Percentiles rank a stretch among this genome's conserved stretches.
Conservation (phyloP, 2,329 filamentous ascomycete species). For the Leptographium procerum region DNA sequence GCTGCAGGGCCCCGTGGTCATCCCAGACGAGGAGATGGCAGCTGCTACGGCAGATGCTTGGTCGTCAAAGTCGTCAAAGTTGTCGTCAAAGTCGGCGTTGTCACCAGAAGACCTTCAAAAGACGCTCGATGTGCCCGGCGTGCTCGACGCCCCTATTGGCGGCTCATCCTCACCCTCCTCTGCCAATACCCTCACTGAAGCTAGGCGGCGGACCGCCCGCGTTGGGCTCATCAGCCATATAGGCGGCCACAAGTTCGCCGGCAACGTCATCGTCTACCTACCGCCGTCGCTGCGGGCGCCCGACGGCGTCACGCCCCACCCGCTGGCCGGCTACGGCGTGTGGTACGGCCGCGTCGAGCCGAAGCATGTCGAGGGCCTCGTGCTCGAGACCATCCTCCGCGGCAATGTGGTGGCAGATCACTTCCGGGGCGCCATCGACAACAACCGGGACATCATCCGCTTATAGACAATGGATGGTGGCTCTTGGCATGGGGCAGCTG, state of each 20-base stretch:
- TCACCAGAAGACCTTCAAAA: not conserved
- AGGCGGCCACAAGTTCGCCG: conserved; percentile 76
- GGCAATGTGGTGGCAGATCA: conserved; percentile 60
- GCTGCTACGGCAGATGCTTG: not conserved
- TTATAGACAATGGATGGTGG: conserved; percentile 22
- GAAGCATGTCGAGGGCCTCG: conserved; percentile 63
- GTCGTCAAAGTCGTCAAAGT: no score
- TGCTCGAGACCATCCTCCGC: conserved; percentile 55
- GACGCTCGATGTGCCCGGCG: not conserved
- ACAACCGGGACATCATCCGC: conserved; percentile 40
- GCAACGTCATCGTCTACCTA: conserved; percentile 73
- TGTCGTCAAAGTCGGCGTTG: not conserved
- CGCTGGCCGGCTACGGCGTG: conserved; percentile 58
- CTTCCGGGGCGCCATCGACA: conserved; percentile 58
- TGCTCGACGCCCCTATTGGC: not conserved
- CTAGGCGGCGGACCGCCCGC: conserved; percentile 32
- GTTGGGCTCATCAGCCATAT: conserved; percentile 68
- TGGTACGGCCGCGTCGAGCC: conserved; percentile 77
- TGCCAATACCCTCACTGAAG: not conserved
- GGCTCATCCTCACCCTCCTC: no score
- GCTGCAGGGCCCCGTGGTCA: conserved; percentile 31
- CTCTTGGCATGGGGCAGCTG: no score
- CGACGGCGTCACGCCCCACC: conserved; percentile 36
- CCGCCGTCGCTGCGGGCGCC: conserved; percentile 39
- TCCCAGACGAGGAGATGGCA: conserved; percentile 16